Base-by-base conservation (phyloP, 495 filamentous ascomycete genomes). In the Penicillium steckii region DNA sequence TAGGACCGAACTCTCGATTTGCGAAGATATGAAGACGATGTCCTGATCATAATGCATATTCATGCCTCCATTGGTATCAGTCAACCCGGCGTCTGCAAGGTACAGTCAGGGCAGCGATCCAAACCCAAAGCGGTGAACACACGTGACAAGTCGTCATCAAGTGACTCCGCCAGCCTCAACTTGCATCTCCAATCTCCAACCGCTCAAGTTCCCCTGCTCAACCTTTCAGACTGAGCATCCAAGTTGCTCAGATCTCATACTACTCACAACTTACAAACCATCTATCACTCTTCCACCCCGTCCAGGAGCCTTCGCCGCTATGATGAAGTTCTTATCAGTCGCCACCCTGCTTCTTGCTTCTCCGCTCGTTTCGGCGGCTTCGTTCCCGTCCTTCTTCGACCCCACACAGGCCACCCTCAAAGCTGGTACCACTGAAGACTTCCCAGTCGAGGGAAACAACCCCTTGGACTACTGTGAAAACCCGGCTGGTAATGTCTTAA, bases 391-490 rank as follows among this genome's bases (percentile, higher is more conserved):
- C 4, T n/a, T 66, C 44, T 61, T 67, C 54, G 65, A 55, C 50
- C 67, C 52, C 21, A 65, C 50, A 45, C 74, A 77, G 56, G 51
- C 58, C 22, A 55, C 69, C 4, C 53, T 75, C 45, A 44, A 58
- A 13, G 41, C 45, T 2, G 47, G 57, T 6, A 48, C 48, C 1
- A 35, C 41, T 3, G 22, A 50, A n/a, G 15, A 64, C 1, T 47
- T 55, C 27, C 60, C 64, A 4, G 75, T 78, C 12, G 24, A 60
- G 0, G 76, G 76, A 8, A 57, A 75, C 2, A 78, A 78, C 55
- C 76, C 76, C 0, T 43, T 79, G 50, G 49, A 80, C 33, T 91
- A 86, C 70, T 99, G 94, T 73, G 61, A 78, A 22, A 61, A 77
- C 19, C 82, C 89, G 3, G 69, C 75, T 22, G 68, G 72, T 23